phyloP scores from a whole-genome alignment of 2,329 filamentous ascomycete genomes.

The Simplicillium sp. region DNA sequence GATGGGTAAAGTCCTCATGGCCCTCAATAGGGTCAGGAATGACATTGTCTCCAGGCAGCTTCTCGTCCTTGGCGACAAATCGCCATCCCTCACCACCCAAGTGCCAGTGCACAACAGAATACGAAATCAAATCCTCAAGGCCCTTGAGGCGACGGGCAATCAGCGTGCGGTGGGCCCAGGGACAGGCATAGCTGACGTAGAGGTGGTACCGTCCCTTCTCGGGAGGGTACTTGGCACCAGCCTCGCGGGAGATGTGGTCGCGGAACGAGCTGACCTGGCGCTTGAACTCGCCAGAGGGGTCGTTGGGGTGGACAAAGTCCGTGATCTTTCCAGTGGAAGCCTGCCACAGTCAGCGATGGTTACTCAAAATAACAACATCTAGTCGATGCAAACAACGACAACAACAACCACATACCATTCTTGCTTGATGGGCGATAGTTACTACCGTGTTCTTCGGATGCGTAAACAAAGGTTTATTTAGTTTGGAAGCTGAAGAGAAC shows the following conservation, averaged over 20 bases:
- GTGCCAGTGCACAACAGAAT: constrained; percentile 88
- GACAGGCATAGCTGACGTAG: constrained; percentile 89
- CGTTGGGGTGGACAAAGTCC: constrained; percentile 70
- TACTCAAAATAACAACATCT: not conserved
- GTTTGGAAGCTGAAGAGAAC: too few species aligned
- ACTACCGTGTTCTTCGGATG: too few species aligned
- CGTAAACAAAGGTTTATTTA: too few species aligned
- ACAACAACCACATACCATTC: not conserved
- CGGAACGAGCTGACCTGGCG: constrained; percentile 77
- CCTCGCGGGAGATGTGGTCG: constrained; percentile 63
- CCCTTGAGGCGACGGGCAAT: constrained; percentile 89
- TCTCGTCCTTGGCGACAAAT: constrained; percentile 58
- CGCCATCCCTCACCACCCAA: constrained; percentile 69
- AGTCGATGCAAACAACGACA: too few species aligned
- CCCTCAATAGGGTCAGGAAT: constrained; percentile 59
- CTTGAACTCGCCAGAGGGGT: constrained; percentile 87
- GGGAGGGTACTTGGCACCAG: constrained; percentile 66
- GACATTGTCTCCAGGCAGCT: constrained; percentile 51
- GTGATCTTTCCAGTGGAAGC: constrained; percentile 48
- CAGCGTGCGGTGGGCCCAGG: constrained; percentile 83
- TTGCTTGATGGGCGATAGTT: not conserved
- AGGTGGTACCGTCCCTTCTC: constrained; percentile 91
- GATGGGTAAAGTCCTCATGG: constrained; percentile 57
- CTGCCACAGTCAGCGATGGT: not conserved
- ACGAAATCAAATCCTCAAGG: constrained; percentile 71